Conservation (phyloP, 768 basidiomycete species). For the Hygrophoropsis aurantiaca region DNA sequence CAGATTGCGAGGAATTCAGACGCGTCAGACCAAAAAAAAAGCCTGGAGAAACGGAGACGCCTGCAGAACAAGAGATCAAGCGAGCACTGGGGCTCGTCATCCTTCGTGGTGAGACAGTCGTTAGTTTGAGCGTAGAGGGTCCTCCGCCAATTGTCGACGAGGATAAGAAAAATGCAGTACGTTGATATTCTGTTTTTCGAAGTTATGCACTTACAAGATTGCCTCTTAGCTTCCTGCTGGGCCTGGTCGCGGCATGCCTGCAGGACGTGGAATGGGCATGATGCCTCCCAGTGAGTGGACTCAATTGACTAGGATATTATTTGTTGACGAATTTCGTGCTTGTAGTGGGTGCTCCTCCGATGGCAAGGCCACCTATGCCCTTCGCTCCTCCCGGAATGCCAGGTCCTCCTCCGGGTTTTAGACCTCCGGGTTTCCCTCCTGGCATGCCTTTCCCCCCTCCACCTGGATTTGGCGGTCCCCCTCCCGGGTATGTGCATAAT, state of each 20-base stretch:
- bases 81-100: constrained; percentile 96
- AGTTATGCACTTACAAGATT: constrained; percentile 16
- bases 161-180: constrained; percentile 79
- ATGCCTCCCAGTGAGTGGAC: constrained; percentile 75
- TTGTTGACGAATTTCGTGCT: too few species aligned
- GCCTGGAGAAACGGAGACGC: constrained; percentile 68
- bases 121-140: constrained; percentile 92
- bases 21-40: constrained; percentile 92
- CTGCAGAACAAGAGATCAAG: constrained; percentile 90
- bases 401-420: constrained; percentile 83
- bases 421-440: constrained; percentile 81
- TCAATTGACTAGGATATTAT: background rate
- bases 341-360: constrained; percentile 58
- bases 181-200: constrained; percentile 23
- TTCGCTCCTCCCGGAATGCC: constrained; percentile 75
- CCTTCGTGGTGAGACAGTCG: constrained; percentile 93
- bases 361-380: constrained; percentile 68
- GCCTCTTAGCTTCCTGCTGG: constrained; percentile 70
- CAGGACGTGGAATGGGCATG: constrained; percentile 97
- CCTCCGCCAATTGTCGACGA: constrained; percentile 91
- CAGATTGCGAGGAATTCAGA: constrained; percentile 98
- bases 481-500: constrained; percentile 63
- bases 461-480: constrained; percentile 78
- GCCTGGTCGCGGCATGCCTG: constrained; percentile 93
- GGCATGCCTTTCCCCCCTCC: constrained; percentile 81